Evolutionary conservation across 2,329 filamentous ascomycete genomes (phyloP), one percentile per base, ranked within the genome.

Genomic region (Cladophialophora immunda): DNA sequence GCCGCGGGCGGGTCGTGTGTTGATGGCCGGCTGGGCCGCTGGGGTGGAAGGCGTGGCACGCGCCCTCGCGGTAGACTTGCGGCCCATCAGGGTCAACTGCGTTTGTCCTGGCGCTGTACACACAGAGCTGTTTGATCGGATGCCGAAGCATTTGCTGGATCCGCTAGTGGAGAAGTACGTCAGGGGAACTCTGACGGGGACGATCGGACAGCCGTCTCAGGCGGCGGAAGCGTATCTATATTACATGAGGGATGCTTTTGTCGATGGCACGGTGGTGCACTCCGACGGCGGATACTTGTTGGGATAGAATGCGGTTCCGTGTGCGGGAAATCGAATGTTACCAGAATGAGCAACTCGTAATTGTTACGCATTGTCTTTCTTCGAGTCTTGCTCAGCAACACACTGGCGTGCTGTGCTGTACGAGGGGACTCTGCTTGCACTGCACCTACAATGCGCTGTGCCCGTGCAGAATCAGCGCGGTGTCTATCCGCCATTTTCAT

Each of bases 1-100:
- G 19, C 87, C 87, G 0, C 73, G 78, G 0, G 78, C 82, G 0
- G 79, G 83, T 19, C 57, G 62, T 15, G 87, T 84, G 83, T 76
- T 78, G 2, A 63, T 70, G 0, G 76, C 78, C 0, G 72, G 72
- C 1, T 66, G 71, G 29, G 73, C 73, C 0, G 67, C 62, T 3
- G 73, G 73, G 0, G 19, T 74, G 1, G 77, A 81, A 47, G 79
- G 77, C 0, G 64, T 82, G 19, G 69, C 67, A 30, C 73, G 77
- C 3, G 79, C 77, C 3, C 68, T 83, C 4, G 79, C 81, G 1
- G 71, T 82, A 2, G 80, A 83, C 60, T 58, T 83, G 68, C 73
- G 71, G 60, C 81, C 81, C 0, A 72, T 83, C 17, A 71, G 82
- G 4, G 78, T 81, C 5, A 84, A 83, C 68, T 60, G 75, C 0